Evolutionary conservation across 345 rosid species (phyloP), one percentile per base, ranked within the genome.

Genomic region (Euclidium syriacum): DNA sequence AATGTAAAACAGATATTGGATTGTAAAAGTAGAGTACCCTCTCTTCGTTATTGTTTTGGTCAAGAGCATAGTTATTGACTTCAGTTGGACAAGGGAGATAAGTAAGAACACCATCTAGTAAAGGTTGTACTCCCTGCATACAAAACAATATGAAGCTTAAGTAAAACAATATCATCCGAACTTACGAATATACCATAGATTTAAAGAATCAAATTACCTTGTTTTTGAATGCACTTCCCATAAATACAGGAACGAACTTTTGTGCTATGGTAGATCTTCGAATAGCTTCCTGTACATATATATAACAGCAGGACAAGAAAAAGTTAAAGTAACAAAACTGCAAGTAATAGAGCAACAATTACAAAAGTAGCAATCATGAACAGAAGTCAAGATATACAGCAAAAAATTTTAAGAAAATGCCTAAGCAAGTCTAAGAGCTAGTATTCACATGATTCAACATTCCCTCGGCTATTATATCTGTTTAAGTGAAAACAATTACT

Each of bases 161-260:
- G 10, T 50, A 39, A 10, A 14, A 49, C 16, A 26, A 56, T 9
- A 7, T 24, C 5, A 27, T 48, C 60, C 22, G 25, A 33, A 39
- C 18, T 29, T 52, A 16, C 5, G 25, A 33, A 46, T 0, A 20
- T 48, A 53, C 48, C 53, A 66, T 62, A 24, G 52, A 52, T 60
- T 48, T 17, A 7, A 30, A 14, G 25, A 10, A 38, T n/a, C 3
- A 34, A n/a, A 42, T 46, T 76, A 90, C 99, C 99, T 90, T 95
- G 77, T 95, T 95, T 75, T 90, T 95, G 79, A 95, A 90, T 29
- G 97, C 99, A 75, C 97, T 90, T 2, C 99, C 99, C 97, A 95
- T 95, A 74, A 90, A 95, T 50, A 95, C 95, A 40, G 98, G 97
- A 27, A 95, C 80, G 71, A 95, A 95, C 74, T 86, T 95, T 51